Evolutionary conservation across 768 basidiomycete genomes (phyloP).

Genomic region (Omphalotus guepiniiformis): DNA sequence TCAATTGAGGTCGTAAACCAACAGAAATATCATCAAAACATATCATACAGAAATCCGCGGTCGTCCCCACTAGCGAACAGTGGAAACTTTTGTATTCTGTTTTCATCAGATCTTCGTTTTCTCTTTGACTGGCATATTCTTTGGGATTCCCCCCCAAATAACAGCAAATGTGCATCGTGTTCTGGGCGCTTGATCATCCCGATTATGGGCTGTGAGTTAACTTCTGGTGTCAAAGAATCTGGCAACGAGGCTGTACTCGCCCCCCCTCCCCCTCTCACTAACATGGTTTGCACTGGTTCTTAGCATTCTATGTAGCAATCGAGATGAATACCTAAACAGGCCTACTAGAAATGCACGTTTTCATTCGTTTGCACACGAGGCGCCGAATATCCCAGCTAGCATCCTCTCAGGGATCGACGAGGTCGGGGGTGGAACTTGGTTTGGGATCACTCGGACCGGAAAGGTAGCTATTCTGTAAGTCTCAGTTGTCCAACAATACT

Average conservation of each 20-base stretch:
- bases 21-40: no score
- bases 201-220: conserved; percentile 71
- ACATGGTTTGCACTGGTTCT: conserved; percentile 2
- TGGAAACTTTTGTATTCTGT: no score
- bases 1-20: no score
- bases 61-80: no score
- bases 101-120: no score
- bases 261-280: conserved; percentile 8
- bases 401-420: conserved; percentile 75
- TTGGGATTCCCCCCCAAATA: no score
- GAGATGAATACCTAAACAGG: conserved; percentile 69
- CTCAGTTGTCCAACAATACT: conserved; percentile 3
- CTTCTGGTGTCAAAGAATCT: conserved; percentile 4
- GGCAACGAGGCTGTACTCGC: conserved; percentile 9
- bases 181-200: conserved; percentile 73
- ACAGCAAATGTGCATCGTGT: conserved; percentile 81
- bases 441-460: conserved; percentile 65
- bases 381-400: conserved; percentile 20
- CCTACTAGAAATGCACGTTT: conserved; percentile 64
- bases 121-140: no score
- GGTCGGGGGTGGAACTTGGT: conserved; percentile 78
- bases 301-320: conserved; percentile 72
- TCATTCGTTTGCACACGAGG: conserved; percentile 52
- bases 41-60: no score
- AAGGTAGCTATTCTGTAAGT: conserved; percentile 70